A percentile compares a stretch with the other conserved stretches of the same genome.
phyloP scores from a whole-genome alignment of 441 rosid genomes.

The Pelargonium cotyledonis region DNA sequence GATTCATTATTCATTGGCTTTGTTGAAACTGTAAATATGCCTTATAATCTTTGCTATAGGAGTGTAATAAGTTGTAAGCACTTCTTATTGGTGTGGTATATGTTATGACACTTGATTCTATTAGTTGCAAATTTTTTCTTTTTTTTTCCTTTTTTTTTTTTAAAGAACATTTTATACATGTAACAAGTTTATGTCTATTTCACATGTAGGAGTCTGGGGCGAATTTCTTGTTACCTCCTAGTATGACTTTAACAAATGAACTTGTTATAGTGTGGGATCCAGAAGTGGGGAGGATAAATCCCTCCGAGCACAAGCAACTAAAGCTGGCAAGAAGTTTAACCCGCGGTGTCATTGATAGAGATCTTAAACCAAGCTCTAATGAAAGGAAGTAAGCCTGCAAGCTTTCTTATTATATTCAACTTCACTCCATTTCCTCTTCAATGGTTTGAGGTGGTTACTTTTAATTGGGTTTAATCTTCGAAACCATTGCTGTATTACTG shows the following conservation, averaged over 20 bases:
- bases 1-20: constrained; percentile 6
- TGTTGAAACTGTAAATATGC: neutral
- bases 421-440: constrained; percentile 1
- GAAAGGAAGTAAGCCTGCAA: constrained; percentile 70
- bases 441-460: constrained; percentile 17
- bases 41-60: constrained; percentile 8
- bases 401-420: neutral
- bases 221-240: constrained; percentile 73
- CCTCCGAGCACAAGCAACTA: constrained; percentile 94
- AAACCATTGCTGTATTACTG: neutral
- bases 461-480: neutral
- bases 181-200: constrained; percentile 18
- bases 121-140: neutral
- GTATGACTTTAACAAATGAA: constrained; percentile 87
- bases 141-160: too few relatives aligned
- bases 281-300: constrained; percentile 86
- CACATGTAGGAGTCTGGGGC: constrained; percentile 73
- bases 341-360: constrained; percentile 93
- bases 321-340: constrained; percentile 96
- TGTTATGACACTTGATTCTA: too few relatives aligned
- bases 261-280: constrained; percentile 93
- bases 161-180: neutral
- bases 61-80: neutral
- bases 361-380: constrained; percentile 77
- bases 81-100: neutral